A percentile compares a stretch with the other conserved stretches of the same genome.
These are phyloP conservation scores for Albifimbria verrucaria DNA, from an alignment of 2,329 filamentous ascomycete species.

Conservation along the genomic window DNA sequence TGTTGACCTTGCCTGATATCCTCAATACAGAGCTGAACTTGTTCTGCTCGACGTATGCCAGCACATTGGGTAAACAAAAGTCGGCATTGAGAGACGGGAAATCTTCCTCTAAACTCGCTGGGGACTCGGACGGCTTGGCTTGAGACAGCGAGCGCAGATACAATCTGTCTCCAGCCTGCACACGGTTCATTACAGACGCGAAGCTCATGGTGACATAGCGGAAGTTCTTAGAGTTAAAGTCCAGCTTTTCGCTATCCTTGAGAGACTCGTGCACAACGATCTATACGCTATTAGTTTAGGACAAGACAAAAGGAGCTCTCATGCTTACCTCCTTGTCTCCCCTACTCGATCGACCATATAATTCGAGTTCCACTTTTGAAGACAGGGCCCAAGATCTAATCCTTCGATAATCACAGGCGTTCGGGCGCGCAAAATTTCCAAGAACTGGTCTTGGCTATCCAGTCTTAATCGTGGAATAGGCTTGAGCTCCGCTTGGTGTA, in stretches of 20 bases:
- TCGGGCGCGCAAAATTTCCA: constrained; percentile 51
- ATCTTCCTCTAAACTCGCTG: constrained; percentile 68
- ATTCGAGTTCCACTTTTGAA: constrained; percentile 61
- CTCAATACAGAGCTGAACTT: constrained; percentile 76
- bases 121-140: constrained; percentile 62
- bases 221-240: constrained; percentile 83
- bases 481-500: constrained; percentile 4
- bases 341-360: constrained; percentile 66
- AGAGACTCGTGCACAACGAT: constrained; percentile 71
- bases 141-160: constrained; percentile 79
- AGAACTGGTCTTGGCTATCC: constrained; percentile 54
- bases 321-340: constrained; percentile 53
- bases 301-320: background rate
- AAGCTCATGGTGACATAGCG: constrained; percentile 68
- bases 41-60: constrained; percentile 57
- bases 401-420: constrained; percentile 60
- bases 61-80: constrained; percentile 63
- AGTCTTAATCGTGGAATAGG: constrained; percentile 52
- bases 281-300: constrained; percentile 29
- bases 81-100: constrained; percentile 68
- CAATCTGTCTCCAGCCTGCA: constrained; percentile 56
- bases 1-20: constrained; percentile 74
- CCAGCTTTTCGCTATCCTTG: constrained; percentile 58
- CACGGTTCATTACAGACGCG: constrained; percentile 60
- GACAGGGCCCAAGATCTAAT: constrained; percentile 65